Base-by-base conservation (phyloP, 106 monocot species). In the Posidonia australis region DNA sequence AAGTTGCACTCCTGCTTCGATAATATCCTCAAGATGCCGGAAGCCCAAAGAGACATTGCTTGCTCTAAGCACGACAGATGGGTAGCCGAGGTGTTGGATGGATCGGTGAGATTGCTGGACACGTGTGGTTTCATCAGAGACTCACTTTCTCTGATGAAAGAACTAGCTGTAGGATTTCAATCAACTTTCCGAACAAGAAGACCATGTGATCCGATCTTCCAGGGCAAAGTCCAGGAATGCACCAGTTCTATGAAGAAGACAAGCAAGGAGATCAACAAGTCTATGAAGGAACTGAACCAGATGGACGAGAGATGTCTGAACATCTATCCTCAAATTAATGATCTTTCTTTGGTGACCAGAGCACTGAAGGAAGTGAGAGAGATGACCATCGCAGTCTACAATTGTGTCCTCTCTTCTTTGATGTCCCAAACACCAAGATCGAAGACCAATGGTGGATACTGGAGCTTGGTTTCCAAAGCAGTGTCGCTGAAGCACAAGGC, bases 111-210 rank as follows among this genome's bases (percentile, higher is more conserved):
- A 21, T 46, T 68, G 32, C 24, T 75, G 17, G 75, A 75, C 55
- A 45, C 63, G 9, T 68, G 68, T 27, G 30, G 28, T 32, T 48
- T 46, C 22, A 18, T 27, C 7, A 68, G 62, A 44, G 53, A 69
- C 12, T 29, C 29, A 2, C 22, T 75, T 3, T 26, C 28, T 13
- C 31, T 30, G 11, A 16, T 69, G 46, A 68, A 62, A 32, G 42
- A 19, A 10, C 62, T 46, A 3, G 75, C 57, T 3, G 41, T 55
- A 46, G 68, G 30, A 12, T 62, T 68, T 9, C 60, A 60, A 26
- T 67, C 67, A 1, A 26, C 60, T 1, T 24, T 74, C 1, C 51
- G 74, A 57, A 66, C 66, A 19, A 75, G 67, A 51, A 67, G 49
- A 20, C 21, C 3, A 10, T 24, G 64, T 1, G 45, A 27, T 13